A percentile compares a stretch with the other conserved stretches of the same genome.
Evolutionary conservation across 2,329 filamentous ascomycete species (phyloP).

Genomic region (Leptographium radiaticola): DNA sequence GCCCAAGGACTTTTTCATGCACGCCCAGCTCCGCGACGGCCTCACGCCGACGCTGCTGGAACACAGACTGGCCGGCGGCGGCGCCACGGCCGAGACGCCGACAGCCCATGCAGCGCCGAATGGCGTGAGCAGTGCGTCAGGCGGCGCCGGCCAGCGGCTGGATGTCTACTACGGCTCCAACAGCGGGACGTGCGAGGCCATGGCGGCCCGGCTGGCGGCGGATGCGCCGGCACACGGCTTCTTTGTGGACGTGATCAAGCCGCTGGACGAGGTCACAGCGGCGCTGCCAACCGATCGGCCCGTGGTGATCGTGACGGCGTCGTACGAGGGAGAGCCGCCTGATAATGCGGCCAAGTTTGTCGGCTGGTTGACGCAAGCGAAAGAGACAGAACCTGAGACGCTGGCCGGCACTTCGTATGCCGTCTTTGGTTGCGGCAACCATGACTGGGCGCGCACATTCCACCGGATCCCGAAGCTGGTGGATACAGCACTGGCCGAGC

Average conservation of each 20-base stretch:
- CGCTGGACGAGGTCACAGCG: slow-evolving; percentile 59
- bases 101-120: background rate
- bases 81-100: slow-evolving; percentile 21
- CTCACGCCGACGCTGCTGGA: slow-evolving; percentile 33
- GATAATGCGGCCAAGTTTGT: slow-evolving; percentile 60
- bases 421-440: slow-evolving; percentile 51
- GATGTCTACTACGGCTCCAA: slow-evolving; percentile 61
- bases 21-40: slow-evolving; percentile 49
- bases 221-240: slow-evolving; percentile 19
- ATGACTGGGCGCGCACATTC: slow-evolving; percentile 47
- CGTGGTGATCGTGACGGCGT: slow-evolving; percentile 51
- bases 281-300: slow-evolving; percentile 47
- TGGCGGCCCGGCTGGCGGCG: slow-evolving; percentile 49
- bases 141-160: slow-evolving; percentile 31
- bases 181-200: slow-evolving; percentile 44
- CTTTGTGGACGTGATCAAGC: slow-evolving; percentile 26
- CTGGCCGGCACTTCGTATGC: slow-evolving; percentile 48
- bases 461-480: slow-evolving; percentile 53
- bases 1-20: slow-evolving; percentile 50
- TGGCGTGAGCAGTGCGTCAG: background rate
- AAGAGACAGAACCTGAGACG: background rate
- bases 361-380: slow-evolving; percentile 41
- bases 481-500: slow-evolving; percentile 36
- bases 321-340: slow-evolving; percentile 62
- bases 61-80: slow-evolving; percentile 32